Evolutionary conservation across 352 stramenopile species (phyloP), one percentile per base, ranked within the genome.

Genomic region (Phytophthora vignae): DNA sequence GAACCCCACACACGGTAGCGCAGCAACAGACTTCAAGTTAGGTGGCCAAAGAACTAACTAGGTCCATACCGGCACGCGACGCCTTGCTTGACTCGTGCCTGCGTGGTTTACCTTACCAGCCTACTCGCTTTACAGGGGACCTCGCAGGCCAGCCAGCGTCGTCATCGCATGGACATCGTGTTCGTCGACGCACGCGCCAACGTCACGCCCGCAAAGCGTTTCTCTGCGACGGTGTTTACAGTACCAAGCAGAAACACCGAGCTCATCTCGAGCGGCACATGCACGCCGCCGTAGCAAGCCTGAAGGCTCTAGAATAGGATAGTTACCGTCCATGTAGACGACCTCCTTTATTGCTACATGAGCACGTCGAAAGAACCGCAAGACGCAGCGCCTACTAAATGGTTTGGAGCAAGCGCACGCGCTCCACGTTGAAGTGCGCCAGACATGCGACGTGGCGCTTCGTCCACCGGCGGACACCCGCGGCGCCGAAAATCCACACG

Each of bases 131-230:
- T 40, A 4, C 9, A 42, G 3, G 36, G 40, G 40, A 48, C 40
- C 40, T n/a, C 6, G 14, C 12, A 48, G 5, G 40, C 40, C 40
- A 48, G 40, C 40, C 40, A 48, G 40, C 40, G 40, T 46, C 38
- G 38, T 46, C 38, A 46, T 46, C 44, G 44, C 49, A 22, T 11
- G 49, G n/a, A 36, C 50, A 4, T 56, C 52, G 61, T 19, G 14
- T 8, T 27, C 29, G 27, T 55, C 33, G 4, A 40, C 53, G 61
- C 33, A 31, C 57, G 60, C 33, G 67, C 76, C 19, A 38, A 73
- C 63, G 33, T 74, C 69, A n/a, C 77, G 71, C 29, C 64, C 60
- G 44, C 79, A 49, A 25, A 68, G 54, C 49, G 67, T 56, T 64
- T 69, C 15, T 59, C 54, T 67, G 66, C 58, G 56, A 63, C 61